phyloP scores from a whole-genome alignment of 164 flowering plant species.

The Euptelea pleiosperma region DNA sequence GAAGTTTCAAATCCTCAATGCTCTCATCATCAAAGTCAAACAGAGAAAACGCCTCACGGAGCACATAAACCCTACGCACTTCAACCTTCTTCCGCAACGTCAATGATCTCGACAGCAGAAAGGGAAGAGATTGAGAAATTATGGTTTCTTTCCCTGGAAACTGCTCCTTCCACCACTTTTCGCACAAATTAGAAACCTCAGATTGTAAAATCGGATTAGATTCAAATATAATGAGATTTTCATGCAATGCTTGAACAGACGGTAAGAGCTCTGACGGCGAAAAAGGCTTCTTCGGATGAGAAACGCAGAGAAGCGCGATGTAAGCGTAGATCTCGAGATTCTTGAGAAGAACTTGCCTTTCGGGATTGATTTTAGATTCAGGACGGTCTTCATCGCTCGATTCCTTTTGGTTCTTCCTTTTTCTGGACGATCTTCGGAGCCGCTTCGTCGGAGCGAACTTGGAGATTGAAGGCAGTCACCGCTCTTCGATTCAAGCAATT shows the following conservation, averaged over 20 bases:
- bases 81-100: slow-evolving; percentile 69
- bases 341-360: slow-evolving; percentile 19
- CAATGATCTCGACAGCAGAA: slow-evolving; percentile 66
- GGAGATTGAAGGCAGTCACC: slow-evolving; percentile 23
- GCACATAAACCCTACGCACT: slow-evolving; percentile 61
- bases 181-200: slow-evolving; percentile 68
- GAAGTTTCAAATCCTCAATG: slow-evolving; percentile 83
- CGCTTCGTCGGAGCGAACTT: slow-evolving; percentile 59
- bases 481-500: slow-evolving; percentile 12
- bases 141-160: slow-evolving; percentile 61
- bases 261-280: slow-evolving; percentile 43
- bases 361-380: neutral
- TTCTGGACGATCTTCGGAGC: slow-evolving; percentile 48
- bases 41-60: slow-evolving; percentile 72
- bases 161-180: slow-evolving; percentile 84
- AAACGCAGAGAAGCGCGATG: slow-evolving; percentile 43
- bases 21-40: slow-evolving; percentile 94
- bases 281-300: slow-evolving; percentile 59
- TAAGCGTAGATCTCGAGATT: slow-evolving; percentile 44
- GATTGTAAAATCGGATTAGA: slow-evolving; percentile 42
- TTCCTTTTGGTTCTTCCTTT: slow-evolving; percentile 13
- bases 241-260: slow-evolving; percentile 55
- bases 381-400: neutral
- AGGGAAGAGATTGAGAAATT: slow-evolving; percentile 75
- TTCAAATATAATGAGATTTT: slow-evolving; percentile 65